Conservation (phyloP, 2,329 filamentous ascomycete genomes). For the Chaetomium olivaceum region DNA sequence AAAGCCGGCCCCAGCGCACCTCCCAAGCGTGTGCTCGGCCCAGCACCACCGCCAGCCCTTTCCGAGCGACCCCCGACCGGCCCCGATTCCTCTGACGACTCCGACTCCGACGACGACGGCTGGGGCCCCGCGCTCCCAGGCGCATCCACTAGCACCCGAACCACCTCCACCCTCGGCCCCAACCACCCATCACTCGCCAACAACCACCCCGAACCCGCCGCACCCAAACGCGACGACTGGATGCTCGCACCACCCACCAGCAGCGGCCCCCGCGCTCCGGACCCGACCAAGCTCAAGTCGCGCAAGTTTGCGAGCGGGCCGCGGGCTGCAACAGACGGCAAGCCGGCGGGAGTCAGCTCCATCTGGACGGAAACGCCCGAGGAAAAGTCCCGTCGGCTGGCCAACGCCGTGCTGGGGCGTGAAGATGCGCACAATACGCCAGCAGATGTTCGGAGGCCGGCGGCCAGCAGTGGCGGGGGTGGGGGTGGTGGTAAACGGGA, state of each 20-base stretch:
- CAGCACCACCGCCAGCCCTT: constrained; percentile 47
- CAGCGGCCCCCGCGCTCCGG: constrained; percentile 60
- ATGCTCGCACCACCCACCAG: constrained; percentile 71
- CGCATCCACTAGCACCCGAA: constrained; percentile 39
- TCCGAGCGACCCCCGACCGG: constrained; percentile 40
- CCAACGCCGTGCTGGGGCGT: constrained; percentile 80
- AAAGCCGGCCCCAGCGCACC: constrained; percentile 31
- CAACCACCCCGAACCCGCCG: constrained; percentile 37
- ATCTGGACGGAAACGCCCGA: constrained; percentile 93
- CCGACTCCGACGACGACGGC: constrained; percentile 54
- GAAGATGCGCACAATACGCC: constrained; percentile 39
- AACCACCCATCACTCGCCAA: constrained; percentile 36
- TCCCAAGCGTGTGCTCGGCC: constrained; percentile 41
- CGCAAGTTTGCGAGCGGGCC: constrained; percentile 76
- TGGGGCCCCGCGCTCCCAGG: constrained; percentile 62
- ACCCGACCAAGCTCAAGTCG: constrained; percentile 79
- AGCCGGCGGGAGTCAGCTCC: constrained; percentile 56
- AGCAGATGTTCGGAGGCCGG: constrained; percentile 50
- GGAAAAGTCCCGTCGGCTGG: constrained; percentile 77
- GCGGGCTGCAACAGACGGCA: constrained; percentile 40
- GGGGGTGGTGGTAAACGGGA: constrained; percentile 1
- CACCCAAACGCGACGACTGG: constrained; percentile 76
- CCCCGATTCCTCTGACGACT: constrained; percentile 41
- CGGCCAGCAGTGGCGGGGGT: constrained; percentile 31
- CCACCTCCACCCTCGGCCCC: constrained; percentile 44